Evolutionary conservation across 305 asterid genomes (phyloP).

Genomic region (Plantago coronopus): DNA sequence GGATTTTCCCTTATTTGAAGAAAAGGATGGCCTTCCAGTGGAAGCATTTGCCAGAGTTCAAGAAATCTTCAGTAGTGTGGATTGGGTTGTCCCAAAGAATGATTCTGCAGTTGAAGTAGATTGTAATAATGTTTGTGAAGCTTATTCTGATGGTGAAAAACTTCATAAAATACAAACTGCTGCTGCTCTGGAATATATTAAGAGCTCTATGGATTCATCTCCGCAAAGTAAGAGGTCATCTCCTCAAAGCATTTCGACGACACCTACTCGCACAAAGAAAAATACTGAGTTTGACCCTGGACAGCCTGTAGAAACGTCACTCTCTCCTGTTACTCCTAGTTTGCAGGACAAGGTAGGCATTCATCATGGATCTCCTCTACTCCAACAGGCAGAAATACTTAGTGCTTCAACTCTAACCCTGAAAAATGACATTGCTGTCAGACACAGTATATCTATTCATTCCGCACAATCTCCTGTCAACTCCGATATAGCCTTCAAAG

Average conservation of each 20-base stretch:
- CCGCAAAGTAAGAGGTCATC: constrained; percentile 30
- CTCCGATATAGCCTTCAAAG: constrained; percentile 25
- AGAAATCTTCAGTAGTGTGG: constrained; percentile 83
- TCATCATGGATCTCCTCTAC: constrained; percentile 27
- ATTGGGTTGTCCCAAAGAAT: constrained; percentile 70
- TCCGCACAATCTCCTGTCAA: constrained; percentile 21
- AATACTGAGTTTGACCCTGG: constrained; percentile 30
- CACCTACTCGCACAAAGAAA: constrained; percentile 35
- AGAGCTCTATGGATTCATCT: constrained; percentile 28
- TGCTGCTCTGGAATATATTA: constrained; percentile 34
- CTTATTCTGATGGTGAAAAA: constrained; percentile 39
- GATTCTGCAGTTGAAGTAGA: constrained; percentile 57
- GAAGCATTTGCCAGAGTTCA: constrained; percentile 92
- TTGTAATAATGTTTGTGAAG: constrained; percentile 35
- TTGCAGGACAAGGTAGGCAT: constrained; percentile 33
- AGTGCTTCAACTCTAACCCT: constrained; percentile 30
- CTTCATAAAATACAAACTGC: constrained; percentile 36
- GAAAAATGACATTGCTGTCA: constrained; percentile 27
- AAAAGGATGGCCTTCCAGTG: constrained; percentile 91
- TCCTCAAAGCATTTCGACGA: constrained; percentile 30
- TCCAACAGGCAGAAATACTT: constrained; percentile 28
- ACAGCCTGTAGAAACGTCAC: constrained; percentile 24
- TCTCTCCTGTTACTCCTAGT: constrained; percentile 33
- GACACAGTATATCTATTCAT: constrained; percentile 25
- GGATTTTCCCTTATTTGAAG: constrained; percentile 75